Base-by-base conservation (phyloP, 441 rosid species). In the Populus hybrid region DNA sequence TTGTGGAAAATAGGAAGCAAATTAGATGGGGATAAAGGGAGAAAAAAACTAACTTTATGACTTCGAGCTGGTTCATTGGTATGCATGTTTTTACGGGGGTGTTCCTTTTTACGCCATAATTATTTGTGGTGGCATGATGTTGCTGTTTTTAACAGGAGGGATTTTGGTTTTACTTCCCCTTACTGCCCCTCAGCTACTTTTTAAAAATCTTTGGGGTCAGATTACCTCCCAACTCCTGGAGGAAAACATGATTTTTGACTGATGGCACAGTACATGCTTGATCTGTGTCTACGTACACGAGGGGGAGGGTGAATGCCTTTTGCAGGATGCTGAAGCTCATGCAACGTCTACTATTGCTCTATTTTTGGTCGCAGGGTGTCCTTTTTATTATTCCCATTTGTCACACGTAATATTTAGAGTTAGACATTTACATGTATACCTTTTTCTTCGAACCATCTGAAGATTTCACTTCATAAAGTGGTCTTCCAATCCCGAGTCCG, bases 401-500 rank as follows among this genome's bases (percentile, higher is more conserved):
- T 28, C 70, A 66, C 61, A 74, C 10, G 10, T 36, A 72, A 70
- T 69, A 24, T 76, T 8, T 40, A 77, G 42, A 74, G 34, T 50
- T 86, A 32, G 36, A 71, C 42, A 69, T 78, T 81, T 76, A 76
- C 75, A 81, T 76, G 46, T 75, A 82, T 79, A 77, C 84, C 30
- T 75, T 65, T 46, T 50, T 75, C 78, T 73, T 65, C 80, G 42
- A 70, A 67, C 78, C 73, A 70, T 73, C 78, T 80, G 82, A 76
- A 79, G 82, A 76, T 23, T 78, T 69, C 23, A 64, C 74, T 46
- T 26, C 85, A 86, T 86, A 82, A 84, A 50, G 46, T n/a, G 36
- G 77, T 75, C 34, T 81, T 82, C 70, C 0, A 2, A 24, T 66
- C 69, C 75, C 36, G 74, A 34, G 73, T 28, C 8, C 40, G 50